Percentiles rank a stretch among this genome's conserved stretches.
phyloP scores from a whole-genome alignment of 768 basidiomycete species.

The Strobilomyces echinocephalus region DNA sequence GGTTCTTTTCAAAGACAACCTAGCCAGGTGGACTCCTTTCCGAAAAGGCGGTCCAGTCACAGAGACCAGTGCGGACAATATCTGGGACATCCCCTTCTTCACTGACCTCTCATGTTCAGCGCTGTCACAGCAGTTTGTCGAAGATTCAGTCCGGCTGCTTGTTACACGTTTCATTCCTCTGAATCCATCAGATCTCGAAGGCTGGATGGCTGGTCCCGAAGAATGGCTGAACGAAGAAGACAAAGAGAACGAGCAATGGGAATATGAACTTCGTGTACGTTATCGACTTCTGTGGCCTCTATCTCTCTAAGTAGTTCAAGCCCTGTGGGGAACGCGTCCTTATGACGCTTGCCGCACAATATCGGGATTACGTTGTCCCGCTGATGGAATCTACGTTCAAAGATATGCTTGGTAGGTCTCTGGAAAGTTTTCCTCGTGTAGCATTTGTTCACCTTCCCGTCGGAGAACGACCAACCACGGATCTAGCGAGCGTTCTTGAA shows the following conservation, averaged over 20 bases:
- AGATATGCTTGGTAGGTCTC: slow-evolving; percentile 48
- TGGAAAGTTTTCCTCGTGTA: not conserved
- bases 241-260: slow-evolving; percentile 88
- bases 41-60: slow-evolving; percentile 58
- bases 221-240: slow-evolving; percentile 92
- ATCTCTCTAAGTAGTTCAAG: slow-evolving; percentile 36
- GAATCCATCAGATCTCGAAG: slow-evolving; percentile 72
- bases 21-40: slow-evolving; percentile 69
- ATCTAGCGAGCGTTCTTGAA: slow-evolving; percentile 60
- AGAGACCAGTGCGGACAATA: slow-evolving; percentile 44
- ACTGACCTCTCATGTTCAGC: slow-evolving; percentile 35
- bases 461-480: slow-evolving; percentile 42
- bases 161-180: slow-evolving; percentile 84
- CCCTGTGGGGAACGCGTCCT: slow-evolving; percentile 92
- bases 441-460: not conserved
- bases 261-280: slow-evolving; percentile 83
- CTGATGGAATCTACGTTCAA: slow-evolving; percentile 58
- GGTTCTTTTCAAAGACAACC: slow-evolving; percentile 79
- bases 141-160: slow-evolving; percentile 68
- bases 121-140: slow-evolving; percentile 64
- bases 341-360: slow-evolving; percentile 70
- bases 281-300: not conserved
- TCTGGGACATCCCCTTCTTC: not conserved
- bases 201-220: slow-evolving; percentile 86
- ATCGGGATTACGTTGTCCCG: slow-evolving; percentile 62